Evolutionary conservation across 192 early-diverging fungal genomes (phyloP), one percentile per base, ranked within the genome.

Genomic region (Rhizoclosmatium globosum): DNA sequence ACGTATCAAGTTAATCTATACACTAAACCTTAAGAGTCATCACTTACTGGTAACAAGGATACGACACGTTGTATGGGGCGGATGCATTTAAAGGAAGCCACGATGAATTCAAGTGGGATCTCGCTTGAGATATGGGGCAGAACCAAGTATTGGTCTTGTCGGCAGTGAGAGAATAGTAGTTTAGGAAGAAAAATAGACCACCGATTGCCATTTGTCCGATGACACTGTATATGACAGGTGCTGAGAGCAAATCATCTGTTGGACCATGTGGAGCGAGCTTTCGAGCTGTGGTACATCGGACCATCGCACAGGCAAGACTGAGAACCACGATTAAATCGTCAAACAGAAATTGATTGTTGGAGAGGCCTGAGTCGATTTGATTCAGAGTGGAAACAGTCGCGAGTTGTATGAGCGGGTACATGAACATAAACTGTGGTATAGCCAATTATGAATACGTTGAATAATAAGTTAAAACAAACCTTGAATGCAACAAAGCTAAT

Each of bases 401-500:
- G 4, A 89, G 68, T 66, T 89, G 87, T 42, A 86, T 77, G 23
- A 88, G 44, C 2, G 87, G 87, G 57, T 89, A 89, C 69, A 89
- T 69, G 46, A 82, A 85, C 87, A 89, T 89, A 78, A 82, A 89
- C 82, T 85, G 45, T 21, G 6, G 39, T 44, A 38, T 43, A 11
- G 4, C 17, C 41, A 81, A 19, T 47, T 4, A 41, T 4, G 13
- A 47, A 6, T 21, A 41, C 43, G 15, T 6, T 17, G 17, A 43
- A 68, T 4, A 4, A 31, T 38, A 45, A 17, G 0, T 43, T 68
- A 17, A n/a, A 53, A 73, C 61, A n/a, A 31, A 91, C 91, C 85
- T 93, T 93, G 83, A 92, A 94, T 38, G 86, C 90, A 2, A 91
- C 86, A 80, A 96, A 92, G 50, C 87, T 90, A 21, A 93, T 93